Conservation (phyloP, 805 yeast genomes). For the Helenozyma rhizophorensis region DNA sequence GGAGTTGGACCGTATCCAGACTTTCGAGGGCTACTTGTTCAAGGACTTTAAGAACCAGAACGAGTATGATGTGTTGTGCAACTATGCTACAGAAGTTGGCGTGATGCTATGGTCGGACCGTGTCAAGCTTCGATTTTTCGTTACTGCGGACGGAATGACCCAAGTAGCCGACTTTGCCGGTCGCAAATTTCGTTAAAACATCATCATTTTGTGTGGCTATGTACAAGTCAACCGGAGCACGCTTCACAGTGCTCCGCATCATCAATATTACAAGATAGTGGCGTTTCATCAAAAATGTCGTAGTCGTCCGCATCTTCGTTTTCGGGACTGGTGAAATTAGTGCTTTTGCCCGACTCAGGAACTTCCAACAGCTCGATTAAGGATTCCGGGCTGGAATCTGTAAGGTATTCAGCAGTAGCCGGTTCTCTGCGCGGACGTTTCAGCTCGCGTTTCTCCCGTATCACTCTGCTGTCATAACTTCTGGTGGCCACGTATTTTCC, state of each 20-base stretch:
- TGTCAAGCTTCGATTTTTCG: conserved; percentile 68
- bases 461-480: too few species aligned
- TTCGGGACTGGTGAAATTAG: background rate
- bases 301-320: conserved; percentile 4
- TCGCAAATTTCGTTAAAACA: conserved; percentile 35
- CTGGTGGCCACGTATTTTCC: background rate
- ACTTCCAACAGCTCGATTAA: background rate
- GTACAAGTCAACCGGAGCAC: conserved; percentile 19
- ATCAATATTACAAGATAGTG: conserved; percentile 28
- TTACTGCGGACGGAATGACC: conserved; percentile 77
- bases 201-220: background rate
- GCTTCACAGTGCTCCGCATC: conserved; percentile 20
- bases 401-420: too few species aligned
- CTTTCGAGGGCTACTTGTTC: conserved; percentile 82
- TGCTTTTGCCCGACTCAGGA: too few species aligned
- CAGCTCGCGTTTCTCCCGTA: too few species aligned
- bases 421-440: too few species aligned
- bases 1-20: conserved; percentile 86
- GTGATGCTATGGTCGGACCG: conserved; percentile 86
- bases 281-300: conserved; percentile 32
- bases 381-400: too few species aligned
- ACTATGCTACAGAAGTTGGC: conserved; percentile 87
- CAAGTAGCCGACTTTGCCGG: conserved; percentile 92
- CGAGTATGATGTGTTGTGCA: conserved; percentile 68
- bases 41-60: conserved; percentile 75